Base-by-base conservation (phyloP, 2,329 filamentous ascomycete species). In the Fusarium keratoplasticum region DNA sequence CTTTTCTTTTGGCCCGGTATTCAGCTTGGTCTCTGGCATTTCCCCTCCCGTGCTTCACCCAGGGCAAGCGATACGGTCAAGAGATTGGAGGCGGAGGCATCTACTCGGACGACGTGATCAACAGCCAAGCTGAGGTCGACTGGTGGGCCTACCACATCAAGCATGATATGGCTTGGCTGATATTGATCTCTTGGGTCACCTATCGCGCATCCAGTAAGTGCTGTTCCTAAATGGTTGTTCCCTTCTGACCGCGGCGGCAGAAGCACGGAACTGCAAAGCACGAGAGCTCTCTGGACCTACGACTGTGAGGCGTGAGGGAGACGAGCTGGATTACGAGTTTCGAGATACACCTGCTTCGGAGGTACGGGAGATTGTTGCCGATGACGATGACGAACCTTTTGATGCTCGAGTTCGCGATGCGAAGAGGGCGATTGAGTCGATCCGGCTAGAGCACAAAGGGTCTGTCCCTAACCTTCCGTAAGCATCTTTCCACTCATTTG, bases 251-350 rank as follows among this genome's bases (percentile, higher is more conserved):
- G 2, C 5, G 9, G 8, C 36, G 18, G 9, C 16, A 40, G 36
- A n/a, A n/a, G 9, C 36, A 3, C 36, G 38, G 2, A 20, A 16
- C 14, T 16, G 36, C 2, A 20, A 7, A 8, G 18, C 27, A 25
- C n/a, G 29, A 22, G 27, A 27, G 22, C 14, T 35, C 5, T 57
- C 18, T 1, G 47, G 29, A 3, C 47, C 36, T 8, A 66, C 57
- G 10, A 58, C 57, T 1, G 47, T 35, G 27, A 22, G 62, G 3
- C 57, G 47, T 3, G 57, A 66, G n/a, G 47, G 54, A 20, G 66
- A 69, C 11, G 57, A 69, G 31, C n/a, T 69, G 14, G 57, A 69
- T 38, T 65, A 57, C n/a, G 61, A 65, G 29, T 69, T 69, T 38
- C 36, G 66, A 25, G 22, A 65, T n/a, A 6, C 5, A 3, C 6